phyloP scores from a whole-genome alignment of 768 basidiomycete species.

The Amanita rubescens region DNA sequence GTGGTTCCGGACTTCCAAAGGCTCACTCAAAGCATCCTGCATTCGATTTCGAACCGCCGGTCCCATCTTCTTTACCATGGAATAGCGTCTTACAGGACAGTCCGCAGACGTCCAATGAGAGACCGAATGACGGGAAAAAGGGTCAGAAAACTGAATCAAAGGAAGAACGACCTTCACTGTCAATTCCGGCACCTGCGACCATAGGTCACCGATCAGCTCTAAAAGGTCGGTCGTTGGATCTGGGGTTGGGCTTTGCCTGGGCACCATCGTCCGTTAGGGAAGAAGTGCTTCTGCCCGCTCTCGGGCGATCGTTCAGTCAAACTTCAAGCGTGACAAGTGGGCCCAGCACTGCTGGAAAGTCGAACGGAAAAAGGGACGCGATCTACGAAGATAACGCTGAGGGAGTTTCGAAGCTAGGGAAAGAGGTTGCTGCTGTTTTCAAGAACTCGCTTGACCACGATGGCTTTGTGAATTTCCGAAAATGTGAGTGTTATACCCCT shows the following conservation, averaged over 20 bases:
- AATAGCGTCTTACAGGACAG: constrained; percentile 19
- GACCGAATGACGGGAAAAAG: constrained; percentile 19
- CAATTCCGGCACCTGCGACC: constrained; percentile 23
- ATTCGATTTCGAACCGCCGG: constrained; percentile 65
- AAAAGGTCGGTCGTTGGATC: constrained; percentile 67
- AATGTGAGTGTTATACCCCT: constrained; percentile 45
- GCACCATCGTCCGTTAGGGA: constrained; percentile 62
- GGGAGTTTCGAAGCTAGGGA: constrained; percentile 32
- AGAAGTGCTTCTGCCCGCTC: constrained; percentile 51
- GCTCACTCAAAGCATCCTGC: constrained; percentile 44
- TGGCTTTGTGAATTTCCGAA: constrained; percentile 48
- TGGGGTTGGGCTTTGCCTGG: constrained; percentile 65
- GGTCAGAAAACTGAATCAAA: constrained; percentile 16
- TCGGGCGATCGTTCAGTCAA: constrained; percentile 25
- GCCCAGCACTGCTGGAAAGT: constrained; percentile 8
- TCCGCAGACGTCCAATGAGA: constrained; percentile 19
- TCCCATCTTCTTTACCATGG: constrained; percentile 38
- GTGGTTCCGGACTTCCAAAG: constrained; percentile 24
- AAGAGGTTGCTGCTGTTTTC: constrained; percentile 42
- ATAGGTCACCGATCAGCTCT: constrained; percentile 36
- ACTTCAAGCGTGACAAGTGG: constrained; percentile 20
- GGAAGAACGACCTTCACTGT: constrained; percentile 27
- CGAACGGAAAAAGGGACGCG: constrained; percentile 14
- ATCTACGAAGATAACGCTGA: constrained; percentile 15
- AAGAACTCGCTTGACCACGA: constrained; percentile 37